These are phyloP conservation scores for Kentomonas sorsogonicus DNA, from an alignment of 208 protist genomes.

Conservation along the genomic window DNA sequence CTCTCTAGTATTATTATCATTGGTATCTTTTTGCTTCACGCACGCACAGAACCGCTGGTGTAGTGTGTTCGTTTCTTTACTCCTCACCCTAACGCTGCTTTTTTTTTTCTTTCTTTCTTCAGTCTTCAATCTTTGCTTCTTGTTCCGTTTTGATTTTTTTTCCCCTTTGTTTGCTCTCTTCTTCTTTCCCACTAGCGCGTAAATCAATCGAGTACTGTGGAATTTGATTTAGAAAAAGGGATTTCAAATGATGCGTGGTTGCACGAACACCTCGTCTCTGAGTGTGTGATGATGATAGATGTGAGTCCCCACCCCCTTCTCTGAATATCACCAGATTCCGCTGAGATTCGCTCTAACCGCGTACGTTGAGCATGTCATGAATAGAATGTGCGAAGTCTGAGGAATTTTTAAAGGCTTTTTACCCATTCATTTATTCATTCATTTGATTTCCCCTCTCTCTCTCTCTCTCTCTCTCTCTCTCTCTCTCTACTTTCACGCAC, in stretches of 20 bases:
- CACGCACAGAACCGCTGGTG: conserved; percentile 7
- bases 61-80: no score
- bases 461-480: background rate
- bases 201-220: background rate
- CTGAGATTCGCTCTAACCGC: background rate
- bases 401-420: background rate
- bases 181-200: background rate
- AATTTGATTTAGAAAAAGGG: background rate
- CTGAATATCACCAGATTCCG: no score
- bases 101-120: conserved; percentile 15
- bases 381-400: background rate
- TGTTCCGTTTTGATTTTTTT: no score
- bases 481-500: background rate
- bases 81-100: background rate
- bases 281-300: background rate
- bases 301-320: background rate
- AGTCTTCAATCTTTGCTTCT: conserved; percentile 1
- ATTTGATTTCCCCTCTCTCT: background rate
- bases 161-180: no score
- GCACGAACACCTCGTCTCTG: background rate
- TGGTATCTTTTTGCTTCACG: conserved; percentile 5
- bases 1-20: background rate
- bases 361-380: background rate
- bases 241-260: background rate
- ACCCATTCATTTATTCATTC: background rate